Conservation (phyloP, 2,329 filamentous ascomycete species). For the Pseudocercospora vitis region DNA sequence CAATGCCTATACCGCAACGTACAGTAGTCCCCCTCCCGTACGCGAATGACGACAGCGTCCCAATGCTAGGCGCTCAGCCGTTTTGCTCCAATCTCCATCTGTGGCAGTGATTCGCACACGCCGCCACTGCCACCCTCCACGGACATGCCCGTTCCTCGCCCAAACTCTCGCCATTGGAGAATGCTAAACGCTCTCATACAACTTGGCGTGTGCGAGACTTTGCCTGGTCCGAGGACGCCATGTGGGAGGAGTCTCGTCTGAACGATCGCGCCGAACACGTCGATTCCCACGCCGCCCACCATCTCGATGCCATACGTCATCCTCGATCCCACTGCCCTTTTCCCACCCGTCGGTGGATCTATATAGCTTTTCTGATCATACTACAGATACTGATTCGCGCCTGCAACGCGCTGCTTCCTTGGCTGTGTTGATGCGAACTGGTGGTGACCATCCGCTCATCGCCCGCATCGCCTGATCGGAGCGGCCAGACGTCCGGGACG, state of each 20-base stretch:
- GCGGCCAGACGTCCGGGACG: neutral
- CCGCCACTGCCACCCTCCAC: neutral
- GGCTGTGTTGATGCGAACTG: constrained; percentile 10
- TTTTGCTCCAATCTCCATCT: constrained; percentile 4
- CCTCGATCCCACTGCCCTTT: constrained; percentile 9
- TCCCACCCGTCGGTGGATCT: neutral
- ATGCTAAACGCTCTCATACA: neutral
- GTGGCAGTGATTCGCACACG: neutral
- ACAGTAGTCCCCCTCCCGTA: neutral
- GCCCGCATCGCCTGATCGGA: neutral
- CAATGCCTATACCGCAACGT: too few species aligned
- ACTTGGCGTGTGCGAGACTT: constrained; percentile 2
- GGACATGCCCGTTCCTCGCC: neutral
- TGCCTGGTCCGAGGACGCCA: constrained; percentile 8
- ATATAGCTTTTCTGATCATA: neutral
- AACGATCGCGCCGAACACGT: constrained; percentile 11
- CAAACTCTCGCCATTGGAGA: neutral
- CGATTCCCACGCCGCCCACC: constrained; percentile 3
- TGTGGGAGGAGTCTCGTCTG: constrained; percentile 12
- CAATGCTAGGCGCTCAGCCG: neutral
- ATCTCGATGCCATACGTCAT: constrained; percentile 17
- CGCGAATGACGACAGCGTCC: neutral
- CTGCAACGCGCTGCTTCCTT: neutral
- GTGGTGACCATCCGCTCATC: neutral
- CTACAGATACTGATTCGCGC: constrained; percentile 8